Evolutionary conservation across 768 basidiomycete genomes (phyloP).

Genomic region (Mycena kentingensis): DNA sequence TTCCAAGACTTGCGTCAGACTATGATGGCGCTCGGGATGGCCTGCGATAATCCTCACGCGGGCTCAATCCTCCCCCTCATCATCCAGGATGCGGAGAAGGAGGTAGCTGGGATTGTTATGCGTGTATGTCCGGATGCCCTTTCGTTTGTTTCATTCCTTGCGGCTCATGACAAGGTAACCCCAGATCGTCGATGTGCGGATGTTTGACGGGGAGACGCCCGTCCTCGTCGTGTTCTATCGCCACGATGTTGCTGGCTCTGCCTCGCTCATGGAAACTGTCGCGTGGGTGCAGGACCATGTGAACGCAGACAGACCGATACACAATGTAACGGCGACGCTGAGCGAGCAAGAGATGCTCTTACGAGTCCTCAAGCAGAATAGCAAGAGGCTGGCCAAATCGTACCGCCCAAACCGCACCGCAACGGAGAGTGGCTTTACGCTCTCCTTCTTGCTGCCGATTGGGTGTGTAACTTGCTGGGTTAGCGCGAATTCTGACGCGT

Average conservation of each 20-base stretch:
- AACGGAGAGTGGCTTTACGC: slow-evolving; percentile 12
- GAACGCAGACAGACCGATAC: not conserved
- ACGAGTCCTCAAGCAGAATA: slow-evolving; percentile 16
- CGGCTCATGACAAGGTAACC: not conserved
- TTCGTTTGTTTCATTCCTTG: not conserved
- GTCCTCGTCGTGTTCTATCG: slow-evolving; percentile 9
- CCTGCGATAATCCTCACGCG: not conserved
- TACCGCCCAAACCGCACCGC: slow-evolving; percentile 16
- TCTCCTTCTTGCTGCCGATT: slow-evolving; percentile 20
- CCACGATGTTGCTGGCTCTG: not conserved
- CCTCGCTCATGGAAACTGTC: slow-evolving; percentile 4
- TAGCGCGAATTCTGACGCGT: not conserved
- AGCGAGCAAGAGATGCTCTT: slow-evolving; percentile 20
- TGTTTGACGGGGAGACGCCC: slow-evolving; percentile 11
- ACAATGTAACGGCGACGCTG: slow-evolving; percentile 12
- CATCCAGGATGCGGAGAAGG: slow-evolving; percentile 8
- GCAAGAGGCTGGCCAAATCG: slow-evolving; percentile 8
- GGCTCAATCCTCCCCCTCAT: not conserved
- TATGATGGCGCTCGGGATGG: slow-evolving; percentile 9
- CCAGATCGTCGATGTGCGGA: slow-evolving; percentile 7
- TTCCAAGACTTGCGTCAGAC: slow-evolving; percentile 15
- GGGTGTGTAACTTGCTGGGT: slow-evolving; percentile 11
- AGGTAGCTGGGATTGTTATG: slow-evolving; percentile 11
- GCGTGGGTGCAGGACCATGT: slow-evolving; percentile 6
- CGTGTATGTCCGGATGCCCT: slow-evolving; percentile 4